These are phyloP conservation scores for Hippophae rhamnoides DNA, from an alignment of 306 rosid genomes.

Conservation along the genomic window DNA sequence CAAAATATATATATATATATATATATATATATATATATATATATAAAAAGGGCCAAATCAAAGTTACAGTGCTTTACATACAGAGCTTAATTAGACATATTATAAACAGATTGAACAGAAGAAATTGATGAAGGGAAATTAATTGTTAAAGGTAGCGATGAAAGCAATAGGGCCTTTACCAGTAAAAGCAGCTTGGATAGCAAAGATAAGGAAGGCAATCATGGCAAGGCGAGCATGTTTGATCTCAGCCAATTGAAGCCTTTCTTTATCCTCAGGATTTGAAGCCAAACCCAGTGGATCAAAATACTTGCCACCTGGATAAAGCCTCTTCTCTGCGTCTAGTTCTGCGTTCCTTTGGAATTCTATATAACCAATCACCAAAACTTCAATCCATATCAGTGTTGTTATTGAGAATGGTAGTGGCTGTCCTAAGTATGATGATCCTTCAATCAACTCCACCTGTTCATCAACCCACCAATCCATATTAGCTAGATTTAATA, in stretches of 20 bases:
- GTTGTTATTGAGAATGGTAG: conserved; percentile 59
- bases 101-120: not conserved
- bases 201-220: conserved; percentile 71
- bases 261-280: conserved; percentile 51
- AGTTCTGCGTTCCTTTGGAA: conserved; percentile 77
- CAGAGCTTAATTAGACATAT: too few species aligned
- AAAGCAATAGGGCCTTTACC: conserved; percentile 73
- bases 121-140: conserved; percentile 7
- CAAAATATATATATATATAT: too few species aligned
- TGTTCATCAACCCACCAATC: conserved; percentile 9
- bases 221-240: conserved; percentile 71
- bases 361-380: conserved; percentile 69
- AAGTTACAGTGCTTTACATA: too few species aligned
- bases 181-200: conserved; percentile 59
- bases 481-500: too few species aligned
- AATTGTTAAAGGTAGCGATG: conserved; percentile 61
- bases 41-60: too few species aligned
- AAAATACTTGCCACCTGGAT: conserved; percentile 70
- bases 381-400: conserved; percentile 74
- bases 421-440: conserved; percentile 67
- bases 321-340: conserved; percentile 64
- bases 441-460: conserved; percentile 75
- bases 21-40: too few species aligned
- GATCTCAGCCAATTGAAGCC: conserved; percentile 78
- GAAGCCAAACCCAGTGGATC: conserved; percentile 61